Base-by-base conservation (phyloP, 2,329 filamentous ascomycete genomes). In the Fusarium pilosicola region DNA sequence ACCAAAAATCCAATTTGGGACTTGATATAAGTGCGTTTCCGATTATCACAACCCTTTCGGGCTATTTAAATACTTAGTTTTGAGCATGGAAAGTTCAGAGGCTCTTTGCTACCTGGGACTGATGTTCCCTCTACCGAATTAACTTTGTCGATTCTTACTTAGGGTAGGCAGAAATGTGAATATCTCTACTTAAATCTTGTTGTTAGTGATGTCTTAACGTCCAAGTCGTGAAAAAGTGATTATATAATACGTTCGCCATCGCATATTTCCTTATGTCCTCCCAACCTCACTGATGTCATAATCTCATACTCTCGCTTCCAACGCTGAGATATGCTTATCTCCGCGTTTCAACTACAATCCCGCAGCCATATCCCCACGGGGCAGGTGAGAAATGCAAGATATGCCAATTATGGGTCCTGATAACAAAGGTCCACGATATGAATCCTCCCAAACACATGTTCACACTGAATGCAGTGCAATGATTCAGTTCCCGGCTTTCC, bases 341-440 rank as follows among this genome's bases (percentile, higher is more conserved):
- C 36, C 36, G 15, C 34, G 34, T 60, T 60, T 38, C 26, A 45
- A 17, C 32, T 5, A 42, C 46, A 41, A 34, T 34, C 36, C 36
- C 46, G 11, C 39, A 57, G 11, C 15, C 24, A 24, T 62, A 62
- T 57, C 59, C 59, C 59, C 59, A 62, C 39, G 59, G 59, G 59
- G 59, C 59, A 62, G n/a, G 51, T 57, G 4, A 38, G 14, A 41
- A 45, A 45, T 30, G 49, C 32, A 39, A 7, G 49, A 57, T 57
- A 20, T 14, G 4, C 15, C 22, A 36, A 52, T 38, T 20, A 34
- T 34, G 49, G 51, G 32, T 38, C 58, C 5, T 15, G 36, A 61
- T 34, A 55, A 34, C 15, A 26, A 30, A 28, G 26, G 17, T 26
- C 20, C 28, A 34, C 32, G 32, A 38, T 30, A 30, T 46, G 14